Base-by-base conservation (phyloP, 2,329 filamentous ascomycete genomes). In the Hypoxylon sp. region DNA sequence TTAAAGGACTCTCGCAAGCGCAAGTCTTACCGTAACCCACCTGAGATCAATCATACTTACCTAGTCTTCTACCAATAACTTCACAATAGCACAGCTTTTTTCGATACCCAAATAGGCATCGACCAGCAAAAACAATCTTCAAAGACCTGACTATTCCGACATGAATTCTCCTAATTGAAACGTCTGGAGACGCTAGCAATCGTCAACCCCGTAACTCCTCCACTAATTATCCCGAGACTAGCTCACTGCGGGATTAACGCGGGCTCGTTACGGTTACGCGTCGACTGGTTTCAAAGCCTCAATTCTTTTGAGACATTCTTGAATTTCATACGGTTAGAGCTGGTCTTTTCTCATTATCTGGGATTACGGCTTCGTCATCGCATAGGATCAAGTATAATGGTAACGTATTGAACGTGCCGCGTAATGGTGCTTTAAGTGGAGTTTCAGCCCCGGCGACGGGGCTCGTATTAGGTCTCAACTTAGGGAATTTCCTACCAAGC, bases 351-450 rank as follows among this genome's bases (percentile, higher is more conserved):
- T 42, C 32, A 49, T 22, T 26, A 42, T 32, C 45, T 32, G 12
- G 12, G 24, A 11, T 16, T 48, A 12, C 18, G 57, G 28, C 52
- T 24, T 62, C 59, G 59, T 62, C 59, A 62, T 56, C 59, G 32
- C 44, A 52, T 32, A 20, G 18, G 22, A 26, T 12, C 44, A 20
- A 4, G 22, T 44, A 52, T 38, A 28, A 24, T 26, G 16, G 36
- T 12, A 45, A 42, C n/a, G 44, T 40, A 36, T 51, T 45, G 22
- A 45, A 6, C 28, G 26, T 53, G 57, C 57, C 63, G 63, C 63
- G 63, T 65, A 40, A 65, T 65, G 40, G 57, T 50, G 52, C 32
- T 49, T 14, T 36, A 49, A 54, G 57, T 65, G 56, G 52, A 58
- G 63, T 61, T 58, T 65, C 57, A 61, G 49, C 3, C 48, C 24